These are phyloP conservation scores for Moricandia arvensis DNA, from an alignment of 345 rosid genomes.

Conservation along the genomic window DNA sequence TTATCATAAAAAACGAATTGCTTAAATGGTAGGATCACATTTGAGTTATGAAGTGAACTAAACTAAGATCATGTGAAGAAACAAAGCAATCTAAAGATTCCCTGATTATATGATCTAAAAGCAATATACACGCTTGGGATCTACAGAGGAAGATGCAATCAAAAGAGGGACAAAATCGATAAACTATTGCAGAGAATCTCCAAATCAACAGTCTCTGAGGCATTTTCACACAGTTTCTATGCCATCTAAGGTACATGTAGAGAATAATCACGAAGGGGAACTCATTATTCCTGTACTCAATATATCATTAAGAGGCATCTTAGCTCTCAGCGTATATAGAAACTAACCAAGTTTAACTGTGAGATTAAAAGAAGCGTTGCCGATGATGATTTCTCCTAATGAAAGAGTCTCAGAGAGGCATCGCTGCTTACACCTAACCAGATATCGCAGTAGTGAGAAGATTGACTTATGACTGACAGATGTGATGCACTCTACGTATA, in stretches of 20 bases:
- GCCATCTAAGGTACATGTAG: conserved; percentile 6
- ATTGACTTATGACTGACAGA: neutral
- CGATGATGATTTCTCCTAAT: neutral
- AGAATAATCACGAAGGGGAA: neutral
- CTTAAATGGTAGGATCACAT: neutral
- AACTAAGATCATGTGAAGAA: neutral
- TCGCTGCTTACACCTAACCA: conserved; percentile 36
- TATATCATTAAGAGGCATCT: neutral
- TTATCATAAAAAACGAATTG: neutral
- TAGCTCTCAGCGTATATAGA: neutral
- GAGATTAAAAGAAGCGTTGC: conserved; percentile 3
- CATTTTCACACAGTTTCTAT: conserved; percentile 14
- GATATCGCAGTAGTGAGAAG: conserved; percentile 18
- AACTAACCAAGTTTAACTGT: conserved; percentile 8
- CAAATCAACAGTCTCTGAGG: conserved; percentile 4
- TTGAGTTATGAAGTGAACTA: neutral
- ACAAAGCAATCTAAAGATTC: neutral
- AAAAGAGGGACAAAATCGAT: neutral
- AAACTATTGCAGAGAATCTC: conserved; percentile 5
- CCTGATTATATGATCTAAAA: neutral
- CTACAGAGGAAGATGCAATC: neutral
- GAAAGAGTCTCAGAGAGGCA: conserved; percentile 19
- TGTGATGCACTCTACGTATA: neutral
- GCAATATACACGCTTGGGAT: neutral
- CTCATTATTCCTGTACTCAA: neutral